Conservation (phyloP, 306 rosid species). For the Malus asiatica region DNA sequence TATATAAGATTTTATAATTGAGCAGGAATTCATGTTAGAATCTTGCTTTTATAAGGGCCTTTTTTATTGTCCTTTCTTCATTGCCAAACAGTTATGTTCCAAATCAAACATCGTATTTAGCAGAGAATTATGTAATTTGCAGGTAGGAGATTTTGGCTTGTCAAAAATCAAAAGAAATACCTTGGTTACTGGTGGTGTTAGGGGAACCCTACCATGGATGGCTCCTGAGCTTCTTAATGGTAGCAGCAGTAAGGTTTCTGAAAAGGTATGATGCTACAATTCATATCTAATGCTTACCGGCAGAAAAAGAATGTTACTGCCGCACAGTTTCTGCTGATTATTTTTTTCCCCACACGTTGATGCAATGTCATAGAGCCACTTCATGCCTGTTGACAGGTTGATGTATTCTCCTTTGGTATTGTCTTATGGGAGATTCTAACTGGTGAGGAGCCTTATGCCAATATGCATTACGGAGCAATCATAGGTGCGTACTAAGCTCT, state of each 20-base stretch:
- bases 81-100: neutral
- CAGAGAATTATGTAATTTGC: constrained; percentile 8
- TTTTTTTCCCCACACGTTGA: neutral
- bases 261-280: constrained; percentile 46
- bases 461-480: constrained; percentile 92
- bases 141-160: constrained; percentile 94
- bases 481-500: constrained; percentile 44
- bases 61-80: neutral
- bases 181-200: constrained; percentile 79
- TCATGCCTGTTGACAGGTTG: constrained; percentile 50
- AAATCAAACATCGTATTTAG: neutral
- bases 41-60: neutral
- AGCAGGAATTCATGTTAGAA: neutral
- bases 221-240: constrained; percentile 89
- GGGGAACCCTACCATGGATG: constrained; percentile 96
- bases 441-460: constrained; percentile 87
- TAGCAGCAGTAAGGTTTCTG: constrained; percentile 84
- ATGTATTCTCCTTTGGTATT: constrained; percentile 87
- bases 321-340: neutral
- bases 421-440: constrained; percentile 93
- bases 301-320: neutral
- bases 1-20: neutral
- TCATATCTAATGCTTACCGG: neutral
- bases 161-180: constrained; percentile 83
- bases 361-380: neutral